A percentile compares a stretch with the other conserved stretches of the same genome.
phyloP scores from a whole-genome alignment of 371 early-diverging fungal genomes.

The Mucor sp. region DNA sequence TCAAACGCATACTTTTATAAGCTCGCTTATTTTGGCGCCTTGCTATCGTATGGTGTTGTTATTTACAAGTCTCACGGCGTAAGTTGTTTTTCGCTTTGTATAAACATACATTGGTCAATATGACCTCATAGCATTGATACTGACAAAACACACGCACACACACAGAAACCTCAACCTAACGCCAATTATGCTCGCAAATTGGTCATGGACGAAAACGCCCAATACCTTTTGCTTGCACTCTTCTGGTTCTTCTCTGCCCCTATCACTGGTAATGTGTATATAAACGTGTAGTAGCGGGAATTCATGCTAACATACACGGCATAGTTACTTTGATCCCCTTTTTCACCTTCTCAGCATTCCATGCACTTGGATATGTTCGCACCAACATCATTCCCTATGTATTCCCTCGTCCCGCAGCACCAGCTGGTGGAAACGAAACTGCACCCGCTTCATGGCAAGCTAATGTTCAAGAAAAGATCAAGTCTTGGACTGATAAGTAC shows the following conservation, averaged over 20 bases:
- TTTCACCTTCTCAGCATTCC: slow-evolving; percentile 83
- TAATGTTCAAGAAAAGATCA: slow-evolving; percentile 58
- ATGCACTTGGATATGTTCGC: slow-evolving; percentile 77
- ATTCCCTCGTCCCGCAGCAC: slow-evolving; percentile 61
- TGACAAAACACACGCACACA: not conserved
- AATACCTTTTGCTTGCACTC: slow-evolving; percentile 81
- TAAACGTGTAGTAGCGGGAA: not conserved
- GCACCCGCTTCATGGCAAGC: slow-evolving; percentile 42
- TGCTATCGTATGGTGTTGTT: slow-evolving; percentile 83
- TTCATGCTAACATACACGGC: not conserved
- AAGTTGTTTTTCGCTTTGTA: slow-evolving; percentile 35
- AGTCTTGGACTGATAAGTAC: slow-evolving; percentile 69
- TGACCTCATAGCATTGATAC: slow-evolving; percentile 21
- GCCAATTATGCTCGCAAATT: slow-evolving; percentile 67
- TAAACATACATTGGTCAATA: slow-evolving; percentile 1
- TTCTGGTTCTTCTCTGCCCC: slow-evolving; percentile 78
- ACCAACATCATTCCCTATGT: slow-evolving; percentile 73
- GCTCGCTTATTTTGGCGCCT: slow-evolving; percentile 71
- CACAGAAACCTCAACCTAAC: slow-evolving; percentile 64
- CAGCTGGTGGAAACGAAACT: slow-evolving; percentile 26
- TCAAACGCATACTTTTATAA: slow-evolving; percentile 46
- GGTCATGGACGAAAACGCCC: slow-evolving; percentile 85
- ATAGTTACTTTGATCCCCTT: slow-evolving; percentile 84
- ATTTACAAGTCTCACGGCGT: slow-evolving; percentile 86
- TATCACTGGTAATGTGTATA: slow-evolving; percentile 58